These are phyloP conservation scores for Bonia amplexicaulis DNA, from an alignment of 176 grass and related monocot species.

Conservation along the genomic window DNA sequence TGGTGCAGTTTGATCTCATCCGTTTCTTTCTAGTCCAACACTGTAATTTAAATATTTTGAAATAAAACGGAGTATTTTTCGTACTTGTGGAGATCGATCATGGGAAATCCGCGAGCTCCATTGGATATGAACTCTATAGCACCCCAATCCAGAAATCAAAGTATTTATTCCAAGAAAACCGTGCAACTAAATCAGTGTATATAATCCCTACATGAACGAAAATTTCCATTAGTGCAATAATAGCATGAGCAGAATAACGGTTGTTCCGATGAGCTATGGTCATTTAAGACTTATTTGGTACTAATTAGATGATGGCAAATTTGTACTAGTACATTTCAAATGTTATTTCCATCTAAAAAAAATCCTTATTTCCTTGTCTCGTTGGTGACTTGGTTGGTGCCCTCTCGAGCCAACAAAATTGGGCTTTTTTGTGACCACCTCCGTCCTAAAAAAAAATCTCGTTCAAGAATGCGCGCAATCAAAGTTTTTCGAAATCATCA, in stretches of 20 bases:
- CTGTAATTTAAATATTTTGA: neutral
- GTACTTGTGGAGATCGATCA: neutral
- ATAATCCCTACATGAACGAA: neutral
- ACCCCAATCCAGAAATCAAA: neutral
- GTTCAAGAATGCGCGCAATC: too few species aligned
- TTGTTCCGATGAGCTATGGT: neutral
- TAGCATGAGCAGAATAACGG: neutral
- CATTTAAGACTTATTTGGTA: conserved; percentile 2
- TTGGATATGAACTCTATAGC: neutral
- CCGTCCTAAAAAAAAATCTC: too few species aligned
- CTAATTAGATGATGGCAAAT: neutral
- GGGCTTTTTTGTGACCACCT: neutral
- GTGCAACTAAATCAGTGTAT: neutral
- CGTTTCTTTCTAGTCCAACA: too few species aligned
- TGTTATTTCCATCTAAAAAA: neutral
- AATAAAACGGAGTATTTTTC: neutral
- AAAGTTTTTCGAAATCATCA: too few species aligned
- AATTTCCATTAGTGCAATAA: neutral
- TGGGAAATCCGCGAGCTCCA: neutral
- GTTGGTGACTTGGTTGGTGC: neutral
- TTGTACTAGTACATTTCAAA: neutral
- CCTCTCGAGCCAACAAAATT: neutral
- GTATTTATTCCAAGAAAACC: neutral
- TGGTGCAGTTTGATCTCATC: too few species aligned
- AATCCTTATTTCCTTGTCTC: neutral